Conservation (phyloP, 1,139 yeast genomes). For the Magnusiomyces fungicola region DNA sequence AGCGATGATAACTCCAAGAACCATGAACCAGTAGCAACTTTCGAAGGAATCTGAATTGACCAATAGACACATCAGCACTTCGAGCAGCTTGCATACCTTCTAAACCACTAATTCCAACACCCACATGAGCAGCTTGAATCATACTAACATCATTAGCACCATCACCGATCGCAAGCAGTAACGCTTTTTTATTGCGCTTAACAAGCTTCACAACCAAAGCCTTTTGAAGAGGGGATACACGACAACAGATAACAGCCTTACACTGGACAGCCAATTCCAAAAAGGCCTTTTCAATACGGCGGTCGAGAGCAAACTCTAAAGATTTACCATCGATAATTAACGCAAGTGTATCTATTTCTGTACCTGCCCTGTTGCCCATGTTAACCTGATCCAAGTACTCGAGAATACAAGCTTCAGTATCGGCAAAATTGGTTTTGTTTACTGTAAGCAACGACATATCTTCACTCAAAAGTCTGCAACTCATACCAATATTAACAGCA, state of each 20-base stretch:
- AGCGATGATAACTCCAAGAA: constrained; percentile 94
- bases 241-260: constrained; percentile 86
- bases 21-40: constrained; percentile 90
- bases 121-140: constrained; percentile 99
- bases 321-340: constrained; percentile 92
- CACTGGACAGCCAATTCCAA: constrained; percentile 78
- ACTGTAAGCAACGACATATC: constrained; percentile 91
- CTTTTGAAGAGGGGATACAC: constrained; percentile 95
- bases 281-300: constrained; percentile 69
- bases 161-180: constrained; percentile 90
- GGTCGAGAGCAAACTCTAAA: constrained; percentile 73
- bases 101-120: constrained; percentile 97
- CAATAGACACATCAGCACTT: constrained; percentile 95
- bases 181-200: constrained; percentile 60
- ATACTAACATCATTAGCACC: constrained; percentile 98
- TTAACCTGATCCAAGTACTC: constrained; percentile 73
- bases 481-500: constrained; percentile 97
- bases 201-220: constrained; percentile 94
- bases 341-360: constrained; percentile 74
- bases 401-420: constrained; percentile 59
- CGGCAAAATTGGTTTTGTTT: constrained; percentile 76
- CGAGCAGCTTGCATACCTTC: constrained; percentile 99
- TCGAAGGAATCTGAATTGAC: constrained; percentile 82
- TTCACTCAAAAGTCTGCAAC: constrained; percentile 86
- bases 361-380: constrained; percentile 6